Evolutionary conservation across 2,329 filamentous ascomycete species (phyloP).

Genomic region (Claviceps sp.): DNA sequence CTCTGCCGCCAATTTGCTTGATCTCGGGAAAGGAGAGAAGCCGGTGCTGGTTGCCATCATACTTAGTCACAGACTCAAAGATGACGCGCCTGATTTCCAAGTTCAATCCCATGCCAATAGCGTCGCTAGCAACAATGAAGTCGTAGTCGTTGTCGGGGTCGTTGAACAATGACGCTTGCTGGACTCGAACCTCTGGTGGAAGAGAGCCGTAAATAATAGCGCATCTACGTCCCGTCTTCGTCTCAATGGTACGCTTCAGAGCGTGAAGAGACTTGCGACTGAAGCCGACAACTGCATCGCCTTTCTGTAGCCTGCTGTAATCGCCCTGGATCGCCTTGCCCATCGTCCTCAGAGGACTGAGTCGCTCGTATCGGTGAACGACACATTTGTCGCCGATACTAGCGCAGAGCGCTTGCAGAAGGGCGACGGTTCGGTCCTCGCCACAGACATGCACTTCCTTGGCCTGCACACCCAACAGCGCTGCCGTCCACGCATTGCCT

Average conservation of each 20-base stretch:
- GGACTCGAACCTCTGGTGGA: slow-evolving; percentile 81
- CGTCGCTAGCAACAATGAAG: slow-evolving; percentile 83
- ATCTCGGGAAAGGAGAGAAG: slow-evolving; percentile 61
- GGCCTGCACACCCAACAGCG: slow-evolving; percentile 73
- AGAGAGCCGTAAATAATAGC: slow-evolving; percentile 88
- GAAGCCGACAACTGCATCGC: slow-evolving; percentile 83
- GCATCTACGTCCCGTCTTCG: slow-evolving; percentile 60
- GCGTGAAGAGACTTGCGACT: slow-evolving; percentile 70
- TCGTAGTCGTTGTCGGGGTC: slow-evolving; percentile 93
- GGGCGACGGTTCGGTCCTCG: slow-evolving; percentile 66
- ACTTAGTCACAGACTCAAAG: slow-evolving; percentile 68
- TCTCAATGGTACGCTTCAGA: slow-evolving; percentile 66
- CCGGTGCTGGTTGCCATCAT: slow-evolving; percentile 43
- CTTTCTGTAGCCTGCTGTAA: slow-evolving; percentile 60
- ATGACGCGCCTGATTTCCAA: slow-evolving; percentile 83
- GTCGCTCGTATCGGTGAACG: slow-evolving; percentile 69
- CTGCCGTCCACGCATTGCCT: slow-evolving; percentile 91
- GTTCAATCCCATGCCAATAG: slow-evolving; percentile 95
- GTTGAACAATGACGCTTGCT: slow-evolving; percentile 89
- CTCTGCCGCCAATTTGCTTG: slow-evolving; percentile 90
- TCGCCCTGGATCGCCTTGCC: slow-evolving; percentile 47
- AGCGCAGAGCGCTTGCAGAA: slow-evolving; percentile 67
- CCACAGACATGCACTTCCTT: slow-evolving; percentile 89
- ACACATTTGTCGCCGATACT: slow-evolving; percentile 70
- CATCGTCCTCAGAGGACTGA: slow-evolving; percentile 64